A percentile compares a stretch with the other conserved stretches of the same genome.
These are phyloP conservation scores for Leucosporidium scottii DNA, from an alignment of 768 basidiomycete species.

Conservation along the genomic window DNA sequence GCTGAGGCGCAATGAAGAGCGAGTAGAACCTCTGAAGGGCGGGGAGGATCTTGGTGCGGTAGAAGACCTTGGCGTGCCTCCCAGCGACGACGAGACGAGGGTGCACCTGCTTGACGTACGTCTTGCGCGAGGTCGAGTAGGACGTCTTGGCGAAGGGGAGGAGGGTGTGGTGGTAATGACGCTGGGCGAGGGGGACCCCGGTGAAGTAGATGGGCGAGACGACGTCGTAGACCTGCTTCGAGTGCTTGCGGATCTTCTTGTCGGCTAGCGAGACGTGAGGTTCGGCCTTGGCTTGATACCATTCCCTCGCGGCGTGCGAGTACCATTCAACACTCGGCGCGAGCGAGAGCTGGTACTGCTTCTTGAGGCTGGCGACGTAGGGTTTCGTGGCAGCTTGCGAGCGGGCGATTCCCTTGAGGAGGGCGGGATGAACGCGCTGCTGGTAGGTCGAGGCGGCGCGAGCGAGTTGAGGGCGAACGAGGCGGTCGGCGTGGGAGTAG, in stretches of 20 bases:
- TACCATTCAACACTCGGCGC: slow-evolving; percentile 28
- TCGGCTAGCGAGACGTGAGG: slow-evolving; percentile 10
- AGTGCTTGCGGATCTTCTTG: neutral
- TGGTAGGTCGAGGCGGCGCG: neutral
- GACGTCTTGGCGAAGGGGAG: slow-evolving; percentile 23
- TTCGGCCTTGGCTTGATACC: slow-evolving; percentile 26
- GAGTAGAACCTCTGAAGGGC: slow-evolving; percentile 33
- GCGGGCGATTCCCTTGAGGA: slow-evolving; percentile 3
- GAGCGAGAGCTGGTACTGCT: slow-evolving; percentile 23
- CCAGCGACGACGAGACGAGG: slow-evolving; percentile 19
- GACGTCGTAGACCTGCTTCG: neutral
- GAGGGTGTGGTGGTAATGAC: slow-evolving; percentile 25
- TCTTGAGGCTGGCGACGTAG: neutral
- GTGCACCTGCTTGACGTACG: slow-evolving; percentile 32
- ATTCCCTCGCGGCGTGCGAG: slow-evolving; percentile 7
- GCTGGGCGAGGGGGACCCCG: slow-evolving; percentile 22
- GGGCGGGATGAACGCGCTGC: slow-evolving; percentile 4
- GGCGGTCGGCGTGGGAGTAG: slow-evolving; percentile 8
- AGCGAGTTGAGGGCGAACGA: slow-evolving; percentile 10
- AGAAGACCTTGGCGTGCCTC: slow-evolving; percentile 6
- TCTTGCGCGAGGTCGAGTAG: slow-evolving; percentile 23
- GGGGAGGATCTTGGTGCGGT: slow-evolving; percentile 23
- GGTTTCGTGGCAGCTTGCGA: slow-evolving; percentile 14
- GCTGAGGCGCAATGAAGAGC: slow-evolving; percentile 36
- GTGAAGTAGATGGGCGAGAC: slow-evolving; percentile 14